Conservation (phyloP, 106 monocot genomes). For the Allium cepa region DNA sequence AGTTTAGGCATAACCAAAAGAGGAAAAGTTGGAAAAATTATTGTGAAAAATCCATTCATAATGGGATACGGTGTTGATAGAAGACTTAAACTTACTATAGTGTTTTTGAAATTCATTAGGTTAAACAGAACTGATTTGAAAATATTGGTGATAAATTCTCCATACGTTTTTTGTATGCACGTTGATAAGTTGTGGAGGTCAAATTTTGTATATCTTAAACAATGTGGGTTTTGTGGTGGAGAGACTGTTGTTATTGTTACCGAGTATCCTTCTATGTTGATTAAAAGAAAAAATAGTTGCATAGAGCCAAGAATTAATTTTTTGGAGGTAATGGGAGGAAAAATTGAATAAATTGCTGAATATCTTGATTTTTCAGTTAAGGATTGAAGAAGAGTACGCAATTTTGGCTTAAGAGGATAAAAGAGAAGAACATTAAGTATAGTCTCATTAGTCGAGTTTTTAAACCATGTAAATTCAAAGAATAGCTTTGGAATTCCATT, state of each 20-base stretch:
- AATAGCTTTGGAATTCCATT: too few species aligned
- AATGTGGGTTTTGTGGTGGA: constrained; percentile 35
- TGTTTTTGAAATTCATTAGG: constrained; percentile 72
- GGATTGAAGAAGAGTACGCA: constrained; percentile 84
- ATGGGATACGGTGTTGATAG: constrained; percentile 85
- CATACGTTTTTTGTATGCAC: constrained; percentile 69
- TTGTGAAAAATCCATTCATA: too few species aligned
- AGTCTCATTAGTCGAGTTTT: constrained; percentile 70
- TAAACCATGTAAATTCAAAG: too few species aligned
- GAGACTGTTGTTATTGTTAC: constrained; percentile 49
- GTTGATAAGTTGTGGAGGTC: constrained; percentile 60
- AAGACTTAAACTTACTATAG: constrained; percentile 58
- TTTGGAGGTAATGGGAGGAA: constrained; percentile 75
- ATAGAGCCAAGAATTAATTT: constrained; percentile 70
- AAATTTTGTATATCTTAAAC: constrained; percentile 49
- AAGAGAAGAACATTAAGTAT: constrained; percentile 36
- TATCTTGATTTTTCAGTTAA: constrained; percentile 82
- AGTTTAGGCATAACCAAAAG: too few species aligned
- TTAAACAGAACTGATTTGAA: constrained; percentile 35
- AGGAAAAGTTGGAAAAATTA: too few species aligned
- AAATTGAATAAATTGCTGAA: constrained; percentile 42
- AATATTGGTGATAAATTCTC: constrained; percentile 50
- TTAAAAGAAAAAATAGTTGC: constrained; percentile 79
- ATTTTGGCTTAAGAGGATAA: constrained; percentile 45
- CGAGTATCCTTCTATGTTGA: constrained; percentile 78